Base-by-base conservation (phyloP, 139 green algal species). In the Micractinium conductrix region DNA sequence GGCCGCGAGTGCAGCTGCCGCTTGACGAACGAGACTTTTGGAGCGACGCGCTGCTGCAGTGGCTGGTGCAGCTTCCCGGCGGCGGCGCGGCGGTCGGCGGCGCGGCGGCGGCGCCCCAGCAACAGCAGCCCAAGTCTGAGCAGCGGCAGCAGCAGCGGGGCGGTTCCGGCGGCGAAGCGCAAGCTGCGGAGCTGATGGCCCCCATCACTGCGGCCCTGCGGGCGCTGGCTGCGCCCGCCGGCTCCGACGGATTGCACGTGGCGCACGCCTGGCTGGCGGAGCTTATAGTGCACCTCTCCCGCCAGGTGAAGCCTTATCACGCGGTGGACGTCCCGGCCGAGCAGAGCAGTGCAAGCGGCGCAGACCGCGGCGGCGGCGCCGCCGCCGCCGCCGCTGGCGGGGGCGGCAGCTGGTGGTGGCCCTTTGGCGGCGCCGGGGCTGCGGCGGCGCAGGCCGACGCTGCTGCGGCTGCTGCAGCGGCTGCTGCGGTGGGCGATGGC, bases 251-350 rank as follows among this genome's bases (percentile, higher is more conserved):
- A 4, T 81, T 95, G 22, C 86, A 89, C n/a, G 85, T 94, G 17
- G 92, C 92, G 0, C 86, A 93, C 79, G 85, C 88, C 44, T 96
- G 93, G 93, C 90, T 96, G 44, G 88, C 88, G 4, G 86, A 92
- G 21, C 74, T 96, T 68, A 91, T 96, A 45, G 80, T 87, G 19
- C 65, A 86, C 79, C 88, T 96, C 58, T 92, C 91, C 6, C 69
- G 67, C 37, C 67, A 91, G 38, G 80, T 80, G 50, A 69, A 72
- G 80, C 50, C 69, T 21, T 73, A 73, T 30, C 43, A 43, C 42
- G 78, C 30, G 4, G 78, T 60, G 58, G n/a, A 58, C 28, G 33
- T 48, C 35, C 37, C 74, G 9, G 48, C 48, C 21, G 48, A n/a
- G n/a, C n/a, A n/a, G n/a, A n/a, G 22, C 42, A 38, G 22, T 8